Base-by-base conservation (phyloP, 176 grass and related monocot species). In the Oryza nivara region DNA sequence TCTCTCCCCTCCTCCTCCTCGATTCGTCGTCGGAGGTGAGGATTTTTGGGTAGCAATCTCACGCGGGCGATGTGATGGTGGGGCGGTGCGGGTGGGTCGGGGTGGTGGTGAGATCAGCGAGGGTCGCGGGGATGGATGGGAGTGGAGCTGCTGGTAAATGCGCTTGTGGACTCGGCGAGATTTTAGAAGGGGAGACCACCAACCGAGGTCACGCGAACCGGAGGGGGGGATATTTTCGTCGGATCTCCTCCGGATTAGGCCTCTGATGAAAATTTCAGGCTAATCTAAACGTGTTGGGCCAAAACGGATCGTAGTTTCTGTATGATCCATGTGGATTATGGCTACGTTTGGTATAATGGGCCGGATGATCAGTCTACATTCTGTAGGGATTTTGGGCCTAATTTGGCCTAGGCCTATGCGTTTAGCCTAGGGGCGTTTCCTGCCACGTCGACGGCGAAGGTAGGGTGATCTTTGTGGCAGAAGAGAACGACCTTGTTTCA, bases 71-170 rank as follows among this genome's bases (percentile, higher is more conserved):
- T 48, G 80, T 80, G 80, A 78, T 44, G 49, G 51, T 17, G 47
- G 30, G 44, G 43, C 2, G 71, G 23, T 5, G 28, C 15, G 73
- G 0, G 12, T 25, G n/a, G 65, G 15, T 23, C 9, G 65, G 40
- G 17, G 35, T 36, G 36, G 36, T 66, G 66, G 70, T 83, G 84
- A 74, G 88, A 90, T 83, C 84, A 80, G 75, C 19, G 25, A 3
- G 34, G 34, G 20, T 63, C 9, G 23, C 9, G 23, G 58, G 58
- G 15, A 67, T 20, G 54, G 70, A 6, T 17, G 70, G 56, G 41
- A 67, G 67, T 61, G 79, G 68, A 86, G 83, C 65, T 60, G 83
- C 52, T 63, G 58, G 79, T 66, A 58, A 76, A 85, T 65, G 82
- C 76, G 30, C 19, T 44, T 65, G 52, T 76, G 58, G 68, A 30